Percentiles rank a stretch among this genome's conserved stretches.
Conservation (phyloP, 2,329 filamentous ascomycete genomes). For the Pestalotiopsis sp. region DNA sequence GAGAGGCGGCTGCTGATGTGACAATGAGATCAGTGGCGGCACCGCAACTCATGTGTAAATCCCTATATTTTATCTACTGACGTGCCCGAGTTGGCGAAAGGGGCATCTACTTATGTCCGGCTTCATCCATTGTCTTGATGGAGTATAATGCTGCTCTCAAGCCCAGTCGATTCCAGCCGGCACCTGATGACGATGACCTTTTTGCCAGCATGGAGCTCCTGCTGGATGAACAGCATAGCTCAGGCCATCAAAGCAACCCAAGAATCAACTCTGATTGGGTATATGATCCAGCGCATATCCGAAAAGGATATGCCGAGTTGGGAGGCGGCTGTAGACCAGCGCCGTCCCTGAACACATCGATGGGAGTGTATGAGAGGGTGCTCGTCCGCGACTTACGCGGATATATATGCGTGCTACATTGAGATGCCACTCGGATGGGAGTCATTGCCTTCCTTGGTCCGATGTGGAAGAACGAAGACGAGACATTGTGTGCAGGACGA, state of each 20-base stretch:
- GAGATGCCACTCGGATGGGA: constrained; percentile 42
- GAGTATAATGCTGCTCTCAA: not conserved
- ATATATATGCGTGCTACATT: constrained; percentile 43
- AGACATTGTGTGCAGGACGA: constrained; percentile 17
- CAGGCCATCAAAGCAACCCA: constrained; percentile 24
- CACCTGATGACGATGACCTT: not conserved
- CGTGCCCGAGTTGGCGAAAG: not conserved
- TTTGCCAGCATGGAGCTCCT: not conserved
- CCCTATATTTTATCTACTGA: not conserved
- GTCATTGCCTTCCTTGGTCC: constrained; percentile 23
- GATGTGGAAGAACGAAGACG: constrained; percentile 17
- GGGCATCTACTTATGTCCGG: not conserved
- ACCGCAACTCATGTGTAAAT: not conserved
- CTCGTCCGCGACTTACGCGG: constrained; percentile 47
- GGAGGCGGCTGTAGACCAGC: too few species aligned
- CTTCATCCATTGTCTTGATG: not conserved
- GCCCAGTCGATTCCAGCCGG: not conserved
- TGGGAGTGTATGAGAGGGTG: constrained; percentile 46
- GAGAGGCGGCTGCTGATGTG: constrained; percentile 26
- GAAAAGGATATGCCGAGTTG: not conserved
- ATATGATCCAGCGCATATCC: not conserved
- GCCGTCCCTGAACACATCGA: too few species aligned
- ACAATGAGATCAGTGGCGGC: constrained; percentile 27
- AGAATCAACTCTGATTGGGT: constrained; percentile 20
- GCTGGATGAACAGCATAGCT: not conserved